These are phyloP conservation scores for Pisolithus sp. DNA, from an alignment of 768 basidiomycete species.

Conservation along the genomic window DNA sequence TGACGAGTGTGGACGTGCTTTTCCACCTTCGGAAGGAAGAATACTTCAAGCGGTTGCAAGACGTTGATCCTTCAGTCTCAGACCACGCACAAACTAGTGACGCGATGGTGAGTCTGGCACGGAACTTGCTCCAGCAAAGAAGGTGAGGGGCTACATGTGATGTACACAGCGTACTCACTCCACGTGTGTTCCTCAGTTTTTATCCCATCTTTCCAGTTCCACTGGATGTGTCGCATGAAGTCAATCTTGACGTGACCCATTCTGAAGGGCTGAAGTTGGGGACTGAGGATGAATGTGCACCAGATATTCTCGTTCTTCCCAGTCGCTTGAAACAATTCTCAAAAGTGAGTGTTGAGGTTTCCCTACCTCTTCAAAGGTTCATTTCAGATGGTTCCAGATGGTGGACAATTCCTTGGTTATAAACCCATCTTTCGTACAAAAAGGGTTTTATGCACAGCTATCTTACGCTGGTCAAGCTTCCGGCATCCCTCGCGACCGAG, in stretches of 20 bases:
- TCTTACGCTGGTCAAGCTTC: conserved; percentile 23
- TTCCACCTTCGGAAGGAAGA: conserved; percentile 89
- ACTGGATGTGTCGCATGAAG: conserved; percentile 61
- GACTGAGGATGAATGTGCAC: conserved; percentile 42
- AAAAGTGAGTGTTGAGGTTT: conserved; percentile 48
- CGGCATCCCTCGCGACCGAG: conserved; percentile 23
- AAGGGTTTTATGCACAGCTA: conserved; percentile 49
- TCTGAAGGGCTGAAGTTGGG: conserved; percentile 40
- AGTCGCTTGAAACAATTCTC: conserved; percentile 86
- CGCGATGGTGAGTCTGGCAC: conserved; percentile 68
- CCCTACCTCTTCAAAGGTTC: not conserved
- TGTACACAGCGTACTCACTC: not conserved
- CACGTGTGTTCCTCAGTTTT: conserved; percentile 48
- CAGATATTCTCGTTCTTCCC: conserved; percentile 82
- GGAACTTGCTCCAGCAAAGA: conserved; percentile 81
- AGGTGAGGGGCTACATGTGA: conserved; percentile 42
- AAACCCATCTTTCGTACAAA: conserved; percentile 78
- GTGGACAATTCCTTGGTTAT: conserved; percentile 74
- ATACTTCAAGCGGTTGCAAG: conserved; percentile 59
- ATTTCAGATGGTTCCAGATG: conserved; percentile 37
- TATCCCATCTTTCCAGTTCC: conserved; percentile 94
- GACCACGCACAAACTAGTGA: conserved; percentile 52
- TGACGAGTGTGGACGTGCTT: conserved; percentile 79
- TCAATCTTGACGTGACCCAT: conserved; percentile 89
- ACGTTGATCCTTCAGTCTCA: conserved; percentile 43